These are phyloP conservation scores for Dactylella cylindrospora DNA, from an alignment of 2,329 filamentous ascomycete species.

Conservation along the genomic window DNA sequence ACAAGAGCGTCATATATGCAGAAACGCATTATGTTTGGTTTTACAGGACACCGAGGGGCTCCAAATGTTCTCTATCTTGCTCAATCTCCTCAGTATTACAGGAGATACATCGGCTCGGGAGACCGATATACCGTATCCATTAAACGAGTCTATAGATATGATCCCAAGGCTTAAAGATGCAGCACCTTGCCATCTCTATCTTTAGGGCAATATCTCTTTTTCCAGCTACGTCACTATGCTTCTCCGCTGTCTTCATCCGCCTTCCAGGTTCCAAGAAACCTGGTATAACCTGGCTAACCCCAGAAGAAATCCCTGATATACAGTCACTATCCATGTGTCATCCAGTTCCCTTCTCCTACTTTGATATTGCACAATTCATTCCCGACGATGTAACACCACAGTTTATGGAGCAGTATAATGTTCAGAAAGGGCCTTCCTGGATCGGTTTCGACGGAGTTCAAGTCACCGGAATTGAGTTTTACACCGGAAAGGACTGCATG, in stretches of 20 bases:
- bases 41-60: too few relatives aligned
- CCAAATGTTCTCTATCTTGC: too few relatives aligned
- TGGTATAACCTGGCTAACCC: slow-evolving; percentile 26
- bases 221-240: too few relatives aligned
- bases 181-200: too few relatives aligned
- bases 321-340: slow-evolving; percentile 14
- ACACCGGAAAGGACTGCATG: slow-evolving; percentile 28
- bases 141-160: too few relatives aligned
- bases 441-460: slow-evolving; percentile 1
- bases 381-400: slow-evolving; percentile 13
- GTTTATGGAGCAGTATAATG: background rate
- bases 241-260: slow-evolving; percentile 26
- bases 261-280: background rate
- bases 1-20: too few relatives aligned
- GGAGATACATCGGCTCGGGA: too few relatives aligned
- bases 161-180: too few relatives aligned
- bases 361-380: slow-evolving; percentile 30
- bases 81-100: too few relatives aligned
- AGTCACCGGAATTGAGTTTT: slow-evolving; percentile 24
- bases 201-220: too few relatives aligned
- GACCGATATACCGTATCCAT: too few relatives aligned
- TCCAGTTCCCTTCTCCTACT: slow-evolving; percentile 20
- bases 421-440: slow-evolving; percentile 21
- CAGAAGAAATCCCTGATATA: background rate
- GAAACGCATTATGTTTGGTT: too few relatives aligned